Evolutionary conservation across 73 alveolate genomes (phyloP), one percentile per base, ranked within the genome.

Genomic region (Symbiodinium natans): DNA sequence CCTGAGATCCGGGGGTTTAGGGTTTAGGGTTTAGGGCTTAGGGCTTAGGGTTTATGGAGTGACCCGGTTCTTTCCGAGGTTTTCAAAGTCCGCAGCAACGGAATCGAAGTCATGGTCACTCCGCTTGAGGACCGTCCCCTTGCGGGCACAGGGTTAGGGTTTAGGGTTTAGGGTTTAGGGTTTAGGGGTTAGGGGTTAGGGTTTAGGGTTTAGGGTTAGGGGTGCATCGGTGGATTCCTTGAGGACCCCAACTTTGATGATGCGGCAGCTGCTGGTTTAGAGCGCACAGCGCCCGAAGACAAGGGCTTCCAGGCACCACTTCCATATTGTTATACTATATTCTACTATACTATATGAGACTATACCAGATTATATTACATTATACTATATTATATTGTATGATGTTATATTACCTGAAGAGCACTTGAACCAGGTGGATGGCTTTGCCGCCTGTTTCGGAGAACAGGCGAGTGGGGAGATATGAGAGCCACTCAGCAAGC

Each of bases 211-310:
- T n/a, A n/a, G n/a, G n/a, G n/a, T n/a, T n/a, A n/a, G n/a, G n/a
- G n/a, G n/a, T n/a, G n/a, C n/a, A n/a, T n/a, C n/a, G n/a, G n/a
- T n/a, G n/a, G n/a, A n/a, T n/a, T n/a, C n/a, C 41, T 31, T 74
- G 41, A 90, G 97, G 97, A 90, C 31, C 97, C 97, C 36, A 90
- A 90, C 88, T 90, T 90, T 43, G 97, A 90, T 42, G 97, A 90
- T 6, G 97, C 97, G 43, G 97, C 97, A 3, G 97, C 97, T 11
- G 52, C 34, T 27, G 97, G 97, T 7, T 33, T 90, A 54, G 97
- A 90, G 54, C 48, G 77, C 23, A 73, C 97, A 23, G 75, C 40
- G 25, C 77, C 97, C 15, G 97, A 90, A 41, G 77, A 56, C 95
- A 90, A 90, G 56, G 29, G 52, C 80, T 73, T 90, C 68, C 43